Evolutionary conservation across 208 protist genomes (phyloP).

Genomic region (Acanthamoeba lenticulata): DNA sequence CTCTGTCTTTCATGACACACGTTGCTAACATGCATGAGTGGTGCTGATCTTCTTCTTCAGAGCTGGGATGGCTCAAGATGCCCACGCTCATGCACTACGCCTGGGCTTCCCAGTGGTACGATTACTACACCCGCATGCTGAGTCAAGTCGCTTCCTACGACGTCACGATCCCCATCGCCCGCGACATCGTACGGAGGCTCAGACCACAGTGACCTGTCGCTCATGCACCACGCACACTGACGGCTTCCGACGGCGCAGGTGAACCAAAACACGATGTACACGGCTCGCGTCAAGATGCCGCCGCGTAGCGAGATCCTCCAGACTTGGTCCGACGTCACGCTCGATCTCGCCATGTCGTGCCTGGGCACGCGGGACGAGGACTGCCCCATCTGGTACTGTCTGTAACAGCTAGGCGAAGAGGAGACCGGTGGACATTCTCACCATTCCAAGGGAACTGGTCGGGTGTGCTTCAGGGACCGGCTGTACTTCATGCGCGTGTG

Average conservation of each 20-base stretch:
- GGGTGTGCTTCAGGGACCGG: slow-evolving; percentile 16
- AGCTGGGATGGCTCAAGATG: slow-evolving; percentile 64
- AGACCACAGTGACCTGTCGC: background rate
- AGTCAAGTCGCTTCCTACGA: background rate
- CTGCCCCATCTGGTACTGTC: slow-evolving; percentile 34
- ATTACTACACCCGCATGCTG: slow-evolving; percentile 25
- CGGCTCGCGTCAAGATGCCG: background rate
- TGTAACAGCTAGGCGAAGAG: too few relatives aligned
- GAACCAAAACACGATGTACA: background rate
- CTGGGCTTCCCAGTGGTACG: slow-evolving; percentile 54
- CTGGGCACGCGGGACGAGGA: slow-evolving; percentile 24
- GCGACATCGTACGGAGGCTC: background rate
- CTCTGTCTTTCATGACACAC: too few relatives aligned
- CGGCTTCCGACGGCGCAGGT: background rate
- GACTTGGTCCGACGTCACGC: background rate
- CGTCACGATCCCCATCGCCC: background rate
- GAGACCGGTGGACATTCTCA: too few relatives aligned
- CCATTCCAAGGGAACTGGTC: too few relatives aligned
- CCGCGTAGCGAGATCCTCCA: background rate
- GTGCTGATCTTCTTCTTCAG: background rate
- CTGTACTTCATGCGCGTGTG: background rate
- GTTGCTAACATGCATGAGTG: background rate
- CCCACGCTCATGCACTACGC: slow-evolving; percentile 62
- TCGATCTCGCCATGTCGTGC: slow-evolving; percentile 28
- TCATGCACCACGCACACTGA: background rate